Conservation (phyloP, 2,329 filamentous ascomycete species). For the Blastomyces parvus region DNA sequence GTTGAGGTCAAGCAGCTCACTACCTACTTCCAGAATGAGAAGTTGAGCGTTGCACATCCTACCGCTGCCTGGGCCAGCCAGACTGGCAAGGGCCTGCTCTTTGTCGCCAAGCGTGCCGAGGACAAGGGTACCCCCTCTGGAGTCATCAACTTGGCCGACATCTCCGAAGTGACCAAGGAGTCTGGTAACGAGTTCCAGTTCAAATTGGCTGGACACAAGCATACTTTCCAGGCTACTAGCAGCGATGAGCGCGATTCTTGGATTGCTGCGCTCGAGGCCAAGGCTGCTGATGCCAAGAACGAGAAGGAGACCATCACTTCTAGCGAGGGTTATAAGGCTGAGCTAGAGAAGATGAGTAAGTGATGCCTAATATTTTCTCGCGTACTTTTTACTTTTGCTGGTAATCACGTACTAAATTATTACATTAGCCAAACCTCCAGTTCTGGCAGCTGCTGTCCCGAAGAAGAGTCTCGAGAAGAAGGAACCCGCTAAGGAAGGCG, state of each 20-base stretch:
- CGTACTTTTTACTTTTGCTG: neutral
- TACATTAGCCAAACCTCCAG: constrained; percentile 35
- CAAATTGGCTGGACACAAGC: constrained; percentile 78
- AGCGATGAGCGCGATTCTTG: constrained; percentile 80
- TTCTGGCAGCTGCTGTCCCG: constrained; percentile 24
- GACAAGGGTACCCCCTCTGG: constrained; percentile 74
- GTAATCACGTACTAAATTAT: constrained; percentile 6
- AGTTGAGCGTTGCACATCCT: constrained; percentile 67
- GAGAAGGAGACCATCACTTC: constrained; percentile 61
- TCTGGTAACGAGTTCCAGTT: constrained; percentile 76
- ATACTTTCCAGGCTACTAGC: constrained; percentile 76
- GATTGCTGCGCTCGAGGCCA: constrained; percentile 73
- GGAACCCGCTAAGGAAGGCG: constrained; percentile 26
- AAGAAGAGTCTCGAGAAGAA: constrained; percentile 21
- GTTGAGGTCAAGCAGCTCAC: constrained; percentile 64
- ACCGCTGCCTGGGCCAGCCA: constrained; percentile 81
- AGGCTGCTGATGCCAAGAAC: constrained; percentile 77
- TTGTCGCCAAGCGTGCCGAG: constrained; percentile 72
- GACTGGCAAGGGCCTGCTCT: constrained; percentile 91
- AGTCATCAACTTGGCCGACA: constrained; percentile 71
- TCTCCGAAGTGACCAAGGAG: constrained; percentile 63
- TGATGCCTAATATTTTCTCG: constrained; percentile 24
- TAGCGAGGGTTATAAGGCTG: constrained; percentile 80
- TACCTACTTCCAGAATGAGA: constrained; percentile 78
- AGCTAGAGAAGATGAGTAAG: constrained; percentile 60